Base-by-base conservation (phyloP, 805 yeast species). In the Yarrowia bubula region DNA sequence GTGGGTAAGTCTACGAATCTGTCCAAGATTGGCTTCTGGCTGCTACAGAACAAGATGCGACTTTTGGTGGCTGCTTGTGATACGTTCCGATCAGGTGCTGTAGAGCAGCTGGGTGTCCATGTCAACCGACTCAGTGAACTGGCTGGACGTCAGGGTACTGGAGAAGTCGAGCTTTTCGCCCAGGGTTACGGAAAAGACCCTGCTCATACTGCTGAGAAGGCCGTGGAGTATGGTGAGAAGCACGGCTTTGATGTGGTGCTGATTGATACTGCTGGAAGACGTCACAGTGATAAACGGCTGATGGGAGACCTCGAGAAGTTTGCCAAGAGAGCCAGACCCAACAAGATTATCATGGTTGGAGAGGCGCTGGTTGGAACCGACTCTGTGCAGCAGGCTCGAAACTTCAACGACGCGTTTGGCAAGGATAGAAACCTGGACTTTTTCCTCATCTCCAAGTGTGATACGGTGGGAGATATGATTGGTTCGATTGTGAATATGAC, bases 131-230 rank as follows among this genome's bases (percentile, higher is more conserved):
- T 93, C 68, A 84, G 86, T 63, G 85, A 85, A 68, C 79, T 92
- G 46, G 86, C 90, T 37, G 83, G 81, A 53, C 75, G 82, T 4
- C 75, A 79, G 15, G 79, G 83, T 1, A 71, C 76, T 11, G 81
- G 80, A 10, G 70, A 74, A 55, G 87, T 91, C 60, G 97, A 92
- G 74, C 77, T 93, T 38, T 93, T 88, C 74, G 96, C 92, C 77
- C 92, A 92, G 65, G 99, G 99, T 4, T 93, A 93, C 71, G 98
- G 98, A 68, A 96, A 96, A 46, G 95, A 96, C n/a, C 98, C 96
- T 8, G 96, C 97, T 0, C 88, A 89, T 66, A 91, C 93, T 66
- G 98, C 98, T 28, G 89, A 86, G 67, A 90, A 88, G 76, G 97
- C 98, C 0, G 90, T 93, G 46, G 86, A 88, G 68, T 83, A 84